Base-by-base conservation (phyloP, 2,329 filamentous ascomycete species). In the Aspergillus brunneoviolaceus region DNA sequence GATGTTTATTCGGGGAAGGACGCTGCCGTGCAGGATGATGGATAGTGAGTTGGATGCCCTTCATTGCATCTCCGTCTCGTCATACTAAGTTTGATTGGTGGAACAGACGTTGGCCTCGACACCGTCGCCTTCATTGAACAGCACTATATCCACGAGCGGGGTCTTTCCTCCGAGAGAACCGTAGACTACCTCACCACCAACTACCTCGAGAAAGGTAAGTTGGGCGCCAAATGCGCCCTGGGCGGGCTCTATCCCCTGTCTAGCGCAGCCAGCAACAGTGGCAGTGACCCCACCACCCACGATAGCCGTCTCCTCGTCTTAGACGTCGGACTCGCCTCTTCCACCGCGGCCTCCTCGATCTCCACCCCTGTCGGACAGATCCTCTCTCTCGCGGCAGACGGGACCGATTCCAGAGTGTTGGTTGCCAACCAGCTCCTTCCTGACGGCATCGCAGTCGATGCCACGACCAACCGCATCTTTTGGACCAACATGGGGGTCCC, bases 121-220 rank as follows among this genome's bases (percentile, higher is more conserved):
- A 85, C 81, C 0, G 81, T 85, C 3, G 74, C 78, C 0, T 77
- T 82, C 53, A 85, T 85, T 55, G 83, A 85, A 60, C 64, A 79
- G 29, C 79, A 85, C 60, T 85, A 85, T 65, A 74, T 84, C 57
- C 63, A 76, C 2, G 82, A 85, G 65, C 78, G 82, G 4, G 74
- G 76, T 1, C 71, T 84, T 0, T 66, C 74, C 2, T 55, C 70
- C 0, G 69, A 69, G 2, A 72, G 76, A 14, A 79, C 80, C 0
- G 73, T 83, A 12, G 72, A 82, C 57, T 85, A 73, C 60, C 70
- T 85, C 2, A 70, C 76, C 19, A 69, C 73, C 5, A 71, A 78
- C 6, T 85, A 80, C 64, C 69, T 85, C 48, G 69, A 76, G 14
- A 61, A 80, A 5, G 81, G 81, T 5, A 81, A 74, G 39, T 70